Base-by-base conservation (phyloP, 192 early-diverging fungal species). In the Pilaira anomala region DNA sequence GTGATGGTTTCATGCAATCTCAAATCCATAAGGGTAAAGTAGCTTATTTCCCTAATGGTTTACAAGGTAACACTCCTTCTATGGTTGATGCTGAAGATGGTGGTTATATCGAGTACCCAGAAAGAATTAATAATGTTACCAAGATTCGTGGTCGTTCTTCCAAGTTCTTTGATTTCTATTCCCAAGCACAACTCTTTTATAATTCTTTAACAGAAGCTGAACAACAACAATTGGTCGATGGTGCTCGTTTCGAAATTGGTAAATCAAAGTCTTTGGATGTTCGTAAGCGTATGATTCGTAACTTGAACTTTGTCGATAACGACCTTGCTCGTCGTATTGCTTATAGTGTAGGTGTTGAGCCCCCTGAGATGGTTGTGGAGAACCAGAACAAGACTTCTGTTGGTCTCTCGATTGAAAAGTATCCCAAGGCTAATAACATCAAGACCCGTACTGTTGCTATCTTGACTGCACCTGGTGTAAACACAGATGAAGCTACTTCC, bases 1-100 rank as follows among this genome's bases (percentile, higher is more conserved):
- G 80, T 46, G 80, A 75, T 68, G 80, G 78, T 14, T 42, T 33
- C 60, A 72, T 74, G 68, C 66, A 58, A 26, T 16, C 24, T 30
- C 29, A 46, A 3, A 66, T 78, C 41, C 62, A 50, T 22, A 72
- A 55, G 21, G 76, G 70, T 13, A 28, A 42, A 3, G 76, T 69
- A 11, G 48, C 71, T 18, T 68, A 78, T 46, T 78, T 24, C 30
- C 60, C 65, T 48, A 68, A 72, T 29, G 36, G n/a, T 3, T 42
- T 63, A 9, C 53, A 61, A 50, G 29, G 6, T 3, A 60, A 61
- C 25, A 44, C 63, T 33, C 66, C 63, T 6, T 28, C 36, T 2
- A 52, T 63, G 52, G 62, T 57, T 0, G 25, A 53, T 29, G 26
- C 42, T 7, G 56, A 76, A 13, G 40, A 72, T 0, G 60, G 60